Base-by-base conservation (phyloP, 495 filamentous ascomycete species). In the Penicillium samsonianum region DNA sequence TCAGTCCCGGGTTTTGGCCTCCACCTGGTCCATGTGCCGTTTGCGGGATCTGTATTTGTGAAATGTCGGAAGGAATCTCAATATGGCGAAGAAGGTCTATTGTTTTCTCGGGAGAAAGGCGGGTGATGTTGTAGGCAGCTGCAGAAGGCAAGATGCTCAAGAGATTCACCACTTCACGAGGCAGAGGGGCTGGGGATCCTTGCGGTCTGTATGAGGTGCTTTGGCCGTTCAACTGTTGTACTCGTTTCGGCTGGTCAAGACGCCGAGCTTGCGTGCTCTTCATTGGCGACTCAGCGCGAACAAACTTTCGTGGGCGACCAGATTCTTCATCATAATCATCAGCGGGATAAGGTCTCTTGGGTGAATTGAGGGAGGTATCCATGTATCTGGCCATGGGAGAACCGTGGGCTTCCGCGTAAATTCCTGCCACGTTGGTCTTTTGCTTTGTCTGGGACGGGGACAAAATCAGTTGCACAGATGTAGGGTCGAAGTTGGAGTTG, bases 241-340 rank as follows among this genome's bases (percentile, higher is more conserved):
- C 55, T 22, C 88, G 84, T 61, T 83, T 84, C 57, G 90, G 87
- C 67, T 92, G 90, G 64, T 96, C 89, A 20, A 94, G 74, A 19
- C 91, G 84, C 37, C 92, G 85, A 37, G 89, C 88, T 19, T 92
- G 90, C 2, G 86, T 86, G 11, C 88, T 89, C 69, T 94, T 96
- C 25, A 98, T 78, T 0, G 95, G 93, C 16, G 90, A 96, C 46
- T 89, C 92, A 22, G 86, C 90, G 20, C 94, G 86, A 47, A 80
- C 77, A 50, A 93, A 74, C 67, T 98, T 98, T 43, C 92, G 87
- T 4, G 92, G 91, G 14, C 85, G 87, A 45, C 69, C 72, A 7
- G 70, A 65, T 42, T 93, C 90, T 57, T 75, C 79, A 35, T 93
- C 91, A 23, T 81, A 82, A 25, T 91, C 90, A 45, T 94, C 90